phyloP scores from a whole-genome alignment of 345 rosid genomes.

The Ailanthus altissimus region DNA sequence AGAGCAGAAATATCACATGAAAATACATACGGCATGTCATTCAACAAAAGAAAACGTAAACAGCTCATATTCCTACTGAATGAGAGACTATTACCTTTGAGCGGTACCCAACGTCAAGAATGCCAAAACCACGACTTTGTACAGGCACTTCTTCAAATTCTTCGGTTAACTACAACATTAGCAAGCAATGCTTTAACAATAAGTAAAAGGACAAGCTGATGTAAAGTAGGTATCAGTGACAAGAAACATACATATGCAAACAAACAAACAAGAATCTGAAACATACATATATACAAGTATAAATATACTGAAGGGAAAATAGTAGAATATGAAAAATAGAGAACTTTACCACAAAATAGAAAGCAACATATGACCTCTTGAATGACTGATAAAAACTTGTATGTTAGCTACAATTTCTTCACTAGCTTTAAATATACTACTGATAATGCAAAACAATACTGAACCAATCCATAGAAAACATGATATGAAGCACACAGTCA shows the following conservation, averaged over 20 bases:
- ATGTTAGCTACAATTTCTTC: background rate
- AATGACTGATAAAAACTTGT: background rate
- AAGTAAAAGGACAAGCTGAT: slow-evolving; percentile 8
- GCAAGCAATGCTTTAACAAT: slow-evolving; percentile 8
- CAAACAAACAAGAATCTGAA: background rate
- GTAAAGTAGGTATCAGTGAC: background rate
- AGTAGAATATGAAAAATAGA: background rate
- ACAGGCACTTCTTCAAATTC: slow-evolving; percentile 87
- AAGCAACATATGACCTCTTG: background rate
- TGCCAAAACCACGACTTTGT: slow-evolving; percentile 96
- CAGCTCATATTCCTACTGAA: background rate
- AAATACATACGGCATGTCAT: background rate
- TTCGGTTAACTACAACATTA: slow-evolving; percentile 57
- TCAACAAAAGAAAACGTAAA: background rate
- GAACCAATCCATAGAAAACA: background rate
- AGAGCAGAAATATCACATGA: background rate
- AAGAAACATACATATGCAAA: background rate
- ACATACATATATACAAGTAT: no score
- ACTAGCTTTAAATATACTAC: background rate
- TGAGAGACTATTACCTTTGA: slow-evolving; percentile 54
- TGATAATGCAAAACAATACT: background rate
- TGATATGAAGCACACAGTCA: background rate
- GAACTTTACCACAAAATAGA: background rate
- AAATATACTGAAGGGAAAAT: background rate
- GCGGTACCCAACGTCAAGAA: slow-evolving; percentile 93